Conservation (phyloP, 108 stramenopile species). For the Seminavis robusta region DNA sequence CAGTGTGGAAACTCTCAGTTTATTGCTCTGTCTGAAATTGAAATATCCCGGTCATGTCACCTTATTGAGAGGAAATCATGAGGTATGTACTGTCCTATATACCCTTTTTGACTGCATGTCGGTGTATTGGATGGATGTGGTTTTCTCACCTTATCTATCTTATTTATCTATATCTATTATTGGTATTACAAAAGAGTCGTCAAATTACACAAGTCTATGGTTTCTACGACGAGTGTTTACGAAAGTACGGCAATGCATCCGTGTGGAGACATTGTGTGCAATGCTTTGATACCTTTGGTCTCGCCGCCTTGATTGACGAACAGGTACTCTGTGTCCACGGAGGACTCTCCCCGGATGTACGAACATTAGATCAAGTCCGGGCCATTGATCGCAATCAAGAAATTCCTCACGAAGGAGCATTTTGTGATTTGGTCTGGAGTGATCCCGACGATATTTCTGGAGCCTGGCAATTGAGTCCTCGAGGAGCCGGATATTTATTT, state of each 20-base stretch:
- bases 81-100: slow-evolving; percentile 29
- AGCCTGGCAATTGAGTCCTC: slow-evolving; percentile 60
- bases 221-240: slow-evolving; percentile 98
- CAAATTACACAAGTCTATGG: slow-evolving; percentile 98
- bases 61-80: slow-evolving; percentile 93
- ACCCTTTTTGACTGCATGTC: neutral
- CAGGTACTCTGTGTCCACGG: slow-evolving; percentile 94
- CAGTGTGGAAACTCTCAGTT: slow-evolving; percentile 81
- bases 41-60: slow-evolving; percentile 85
- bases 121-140: neutral
- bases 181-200: too few relatives aligned
- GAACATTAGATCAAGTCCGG: slow-evolving; percentile 92
- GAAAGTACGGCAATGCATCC: slow-evolving; percentile 98
- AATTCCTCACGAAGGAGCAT: slow-evolving; percentile 99
- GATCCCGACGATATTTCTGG: slow-evolving; percentile 96
- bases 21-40: slow-evolving; percentile 84
- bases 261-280: slow-evolving; percentile 90
- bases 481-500: slow-evolving; percentile 94
- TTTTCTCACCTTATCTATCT: neutral
- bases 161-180: neutral
- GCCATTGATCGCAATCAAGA: slow-evolving; percentile 95
- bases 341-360: slow-evolving; percentile 92
- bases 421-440: slow-evolving; percentile 99
- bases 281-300: slow-evolving; percentile 97
- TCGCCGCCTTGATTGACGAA: slow-evolving; percentile 94